Evolutionary conservation across 805 yeast species (phyloP), one percentile per base, ranked within the genome.

Genomic region (Candida hispaniensis): DNA sequence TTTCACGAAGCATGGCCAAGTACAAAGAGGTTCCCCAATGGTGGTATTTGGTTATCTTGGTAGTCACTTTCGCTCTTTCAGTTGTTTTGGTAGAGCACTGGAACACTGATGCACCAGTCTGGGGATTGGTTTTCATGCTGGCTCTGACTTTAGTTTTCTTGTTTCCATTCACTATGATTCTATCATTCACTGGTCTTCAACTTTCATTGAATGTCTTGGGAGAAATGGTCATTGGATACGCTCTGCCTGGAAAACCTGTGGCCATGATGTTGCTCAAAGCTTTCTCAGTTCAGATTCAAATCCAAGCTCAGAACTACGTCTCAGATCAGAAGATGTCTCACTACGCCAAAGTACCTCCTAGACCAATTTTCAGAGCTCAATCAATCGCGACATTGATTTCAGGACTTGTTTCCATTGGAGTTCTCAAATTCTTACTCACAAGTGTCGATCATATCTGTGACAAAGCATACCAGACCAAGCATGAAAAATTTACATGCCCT

Each of bases 191-290:
- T 0, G 76, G 75, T 54, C 64, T 56, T 36, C 48, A 63, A 2
- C 62, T 75, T 42, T 74, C 75, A 12, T 57, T 76, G 43, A 72
- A 71, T 47, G 79, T 75, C 2, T 54, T 77, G 39, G 69, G 73
- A 4, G 81, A 76, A 47, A 56, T 77, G 39, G 63, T 77, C 34
- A 68, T 72, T 26, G 83, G 82, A 2, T 74, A 73, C 48, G 67
- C 75, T 28, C 59, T 72, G 8, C 81, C 82, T 4, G 80, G 75
- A 2, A 61, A 62, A 58, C 73, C 73, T 17, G 48, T 58, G 28
- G 76, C 76, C 3, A 52, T 70, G 35, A 68, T 66, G 62, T 56
- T 66, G 10, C 47, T 71, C 41, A 66, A 49, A 72, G 76, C 42
- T 58, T 51, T 63, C 32, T 47, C 47, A 15, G 39, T 34, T 23